Base-by-base conservation (phyloP, 1,284 basidiomycete species). In the Ceratobasidium sp. region DNA sequence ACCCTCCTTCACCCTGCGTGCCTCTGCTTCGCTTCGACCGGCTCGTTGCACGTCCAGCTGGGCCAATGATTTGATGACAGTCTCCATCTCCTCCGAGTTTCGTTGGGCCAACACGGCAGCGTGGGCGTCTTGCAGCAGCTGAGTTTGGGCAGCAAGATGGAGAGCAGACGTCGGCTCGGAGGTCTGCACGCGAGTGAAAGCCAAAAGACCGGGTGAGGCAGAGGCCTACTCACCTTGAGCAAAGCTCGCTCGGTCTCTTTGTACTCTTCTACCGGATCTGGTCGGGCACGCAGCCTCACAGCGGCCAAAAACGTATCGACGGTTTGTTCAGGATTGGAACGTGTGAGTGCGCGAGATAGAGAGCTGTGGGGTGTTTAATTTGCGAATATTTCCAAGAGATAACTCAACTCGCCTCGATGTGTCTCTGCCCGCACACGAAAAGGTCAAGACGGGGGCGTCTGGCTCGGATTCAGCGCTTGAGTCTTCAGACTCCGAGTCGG, bases 191-290 rank as follows among this genome's bases (percentile, higher is more conserved):
- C 2, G 21, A 50, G 55, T 5, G 9, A 45, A 3, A 45, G 18
- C 16, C 6, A 18, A 6, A 10, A 18, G 9, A 18, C 16, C 4
- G 9, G 16, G 18, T 18, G 16, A 3, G 18, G 43, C 43, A 45
- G 46, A 28, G 21, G 21, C 16, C 23, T 6, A 21, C 69, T 34
- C 46, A 74, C 74, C 74, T 64, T 59, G 28, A 73, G 53, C n/a
- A 52, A n/a, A 16, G 59, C 46, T 14, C 70, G 58, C 32, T 71
- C 72, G 9, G 62, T 45, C 21, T 75, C 71, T 26, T 70, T 50
- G 48, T 74, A 74, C 61, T 75, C 73, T 57, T 75, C 73, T n/a
- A 72, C 46, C 10, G 74, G 74, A 62, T 75, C 74, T 34, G 34
- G 58, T 6, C 62, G 69, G 18, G 67, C 53, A 32, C 73, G 60